phyloP scores from a whole-genome alignment of 2,329 filamentous ascomycete species.

The Xylariales sp. region DNA sequence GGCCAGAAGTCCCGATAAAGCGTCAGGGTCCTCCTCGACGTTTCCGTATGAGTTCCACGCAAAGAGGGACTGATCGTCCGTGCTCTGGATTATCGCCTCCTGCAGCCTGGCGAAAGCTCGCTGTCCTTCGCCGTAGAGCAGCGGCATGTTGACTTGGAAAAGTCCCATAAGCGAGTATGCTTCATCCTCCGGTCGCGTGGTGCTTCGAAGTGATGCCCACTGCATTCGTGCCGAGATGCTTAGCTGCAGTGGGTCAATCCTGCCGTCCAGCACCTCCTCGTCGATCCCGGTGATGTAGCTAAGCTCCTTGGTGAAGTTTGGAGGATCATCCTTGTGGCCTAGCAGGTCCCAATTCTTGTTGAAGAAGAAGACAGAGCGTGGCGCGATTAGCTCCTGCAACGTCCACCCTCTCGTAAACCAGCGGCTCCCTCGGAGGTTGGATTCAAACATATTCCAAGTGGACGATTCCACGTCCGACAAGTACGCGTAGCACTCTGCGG shows the following conservation, averaged over 20 bases:
- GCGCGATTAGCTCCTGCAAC: no score
- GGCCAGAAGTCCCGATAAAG: no score
- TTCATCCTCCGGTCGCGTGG: neutral
- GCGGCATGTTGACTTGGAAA: constrained; percentile 1
- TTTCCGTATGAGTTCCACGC: constrained; percentile 1
- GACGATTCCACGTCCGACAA: neutral
- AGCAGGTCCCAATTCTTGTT: neutral
- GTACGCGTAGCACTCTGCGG: neutral
- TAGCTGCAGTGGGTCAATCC: neutral
- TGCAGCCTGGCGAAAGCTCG: neutral
- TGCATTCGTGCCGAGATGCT: neutral
- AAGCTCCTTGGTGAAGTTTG: no score
- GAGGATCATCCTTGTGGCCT: no score
- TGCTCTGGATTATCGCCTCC: neutral
- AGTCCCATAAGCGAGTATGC: neutral
- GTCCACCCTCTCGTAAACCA: neutral
- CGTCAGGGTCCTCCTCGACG: no score
- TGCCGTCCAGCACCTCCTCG: neutral
- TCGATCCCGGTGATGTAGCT: neutral
- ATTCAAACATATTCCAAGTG: no score
- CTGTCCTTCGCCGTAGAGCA: constrained; percentile 2
- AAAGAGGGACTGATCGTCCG: neutral
- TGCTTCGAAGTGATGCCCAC: neutral
- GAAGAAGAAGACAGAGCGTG: neutral
- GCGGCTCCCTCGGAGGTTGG: neutral